Evolutionary conservation across 2,329 filamentous ascomycete species (phyloP).

Genomic region (Phaeomoniella chlamydospora): DNA sequence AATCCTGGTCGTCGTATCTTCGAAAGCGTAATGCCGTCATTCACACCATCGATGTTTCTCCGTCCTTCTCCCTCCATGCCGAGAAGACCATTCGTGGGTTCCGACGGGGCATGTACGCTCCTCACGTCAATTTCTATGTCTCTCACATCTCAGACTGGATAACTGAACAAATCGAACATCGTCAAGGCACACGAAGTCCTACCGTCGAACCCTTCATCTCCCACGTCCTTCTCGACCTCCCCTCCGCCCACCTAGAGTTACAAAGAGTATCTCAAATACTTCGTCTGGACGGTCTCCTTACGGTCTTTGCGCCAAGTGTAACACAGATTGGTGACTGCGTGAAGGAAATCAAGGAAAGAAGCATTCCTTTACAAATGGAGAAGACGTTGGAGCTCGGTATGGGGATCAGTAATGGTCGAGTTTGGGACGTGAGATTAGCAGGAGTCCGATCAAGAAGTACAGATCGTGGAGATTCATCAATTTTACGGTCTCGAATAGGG

Average conservation of each 20-base stretch:
- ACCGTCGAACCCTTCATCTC: constrained; percentile 47
- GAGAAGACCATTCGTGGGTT: constrained; percentile 52
- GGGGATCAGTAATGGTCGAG: constrained; percentile 28
- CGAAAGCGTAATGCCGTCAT: constrained; percentile 51
- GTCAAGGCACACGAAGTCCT: constrained; percentile 10
- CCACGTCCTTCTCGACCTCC: constrained; percentile 61
- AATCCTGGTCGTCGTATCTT: constrained; percentile 30
- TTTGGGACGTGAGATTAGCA: constrained; percentile 30
- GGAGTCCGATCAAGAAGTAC: constrained; percentile 8
- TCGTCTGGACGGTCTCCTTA: constrained; percentile 47
- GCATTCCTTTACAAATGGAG: constrained; percentile 37
- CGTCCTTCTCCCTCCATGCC: constrained; percentile 49
- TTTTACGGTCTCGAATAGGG: constrained; percentile 7
- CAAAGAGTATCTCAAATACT: constrained; percentile 36
- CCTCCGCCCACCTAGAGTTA: constrained; percentile 40
- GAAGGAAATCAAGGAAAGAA: constrained; percentile 35
- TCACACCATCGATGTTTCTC: constrained; percentile 56
- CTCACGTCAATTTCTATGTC: constrained; percentile 60
- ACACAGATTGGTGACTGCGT: constrained; percentile 60
- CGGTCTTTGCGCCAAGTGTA: constrained; percentile 63
- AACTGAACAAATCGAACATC: constrained; percentile 30
- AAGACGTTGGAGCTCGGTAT: constrained; percentile 29
- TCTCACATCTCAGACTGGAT: constrained; percentile 53
- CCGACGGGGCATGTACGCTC: constrained; percentile 53
- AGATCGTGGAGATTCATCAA: neutral